A percentile compares a stretch with the other conserved stretches of the same genome.
phyloP scores from a whole-genome alignment of 345 rosid species.

The Schrenkiella parvula region DNA sequence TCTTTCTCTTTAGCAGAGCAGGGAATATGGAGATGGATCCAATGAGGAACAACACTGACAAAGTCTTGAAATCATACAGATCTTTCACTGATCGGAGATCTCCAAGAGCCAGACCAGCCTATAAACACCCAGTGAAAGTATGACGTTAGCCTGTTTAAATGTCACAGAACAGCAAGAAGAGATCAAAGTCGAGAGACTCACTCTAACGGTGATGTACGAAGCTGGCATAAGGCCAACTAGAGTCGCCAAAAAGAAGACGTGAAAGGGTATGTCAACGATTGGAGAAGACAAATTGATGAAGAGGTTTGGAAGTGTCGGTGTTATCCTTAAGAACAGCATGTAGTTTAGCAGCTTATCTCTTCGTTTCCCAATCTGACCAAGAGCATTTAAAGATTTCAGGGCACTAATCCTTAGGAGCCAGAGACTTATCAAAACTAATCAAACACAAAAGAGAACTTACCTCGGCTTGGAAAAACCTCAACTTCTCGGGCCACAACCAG shows the following conservation, averaged over 20 bases:
- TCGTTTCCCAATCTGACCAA: conserved; percentile 64
- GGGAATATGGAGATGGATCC: conserved; percentile 64
- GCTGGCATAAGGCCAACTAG: conserved; percentile 92
- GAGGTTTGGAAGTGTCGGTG: conserved; percentile 93
- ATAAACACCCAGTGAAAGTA: not conserved
- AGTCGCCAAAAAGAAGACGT: conserved; percentile 85
- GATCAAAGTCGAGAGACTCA: conserved; percentile 30
- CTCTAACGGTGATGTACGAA: conserved; percentile 87
- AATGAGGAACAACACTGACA: conserved; percentile 64
- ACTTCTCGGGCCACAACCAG: conserved; percentile 96
- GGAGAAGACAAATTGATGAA: conserved; percentile 98
- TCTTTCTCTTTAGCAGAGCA: conserved; percentile 73
- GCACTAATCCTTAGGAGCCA: not conserved
- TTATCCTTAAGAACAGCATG: conserved; percentile 91
- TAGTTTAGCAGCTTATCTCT: conserved; percentile 90
- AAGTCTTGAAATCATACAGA: conserved; percentile 69
- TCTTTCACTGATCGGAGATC: conserved; percentile 79
- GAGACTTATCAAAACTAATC: not conserved
- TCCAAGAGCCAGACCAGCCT: conserved; percentile 86
- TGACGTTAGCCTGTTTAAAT: not conserved
- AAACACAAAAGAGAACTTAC: conserved; percentile 29
- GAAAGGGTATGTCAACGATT: conserved; percentile 92
- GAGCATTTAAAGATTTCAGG: not conserved
- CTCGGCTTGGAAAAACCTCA: conserved; percentile 90
- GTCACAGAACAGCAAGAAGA: not conserved